phyloP scores from a whole-genome alignment of 805 yeast genomes.

The Kurtzmaniella fragi region DNA sequence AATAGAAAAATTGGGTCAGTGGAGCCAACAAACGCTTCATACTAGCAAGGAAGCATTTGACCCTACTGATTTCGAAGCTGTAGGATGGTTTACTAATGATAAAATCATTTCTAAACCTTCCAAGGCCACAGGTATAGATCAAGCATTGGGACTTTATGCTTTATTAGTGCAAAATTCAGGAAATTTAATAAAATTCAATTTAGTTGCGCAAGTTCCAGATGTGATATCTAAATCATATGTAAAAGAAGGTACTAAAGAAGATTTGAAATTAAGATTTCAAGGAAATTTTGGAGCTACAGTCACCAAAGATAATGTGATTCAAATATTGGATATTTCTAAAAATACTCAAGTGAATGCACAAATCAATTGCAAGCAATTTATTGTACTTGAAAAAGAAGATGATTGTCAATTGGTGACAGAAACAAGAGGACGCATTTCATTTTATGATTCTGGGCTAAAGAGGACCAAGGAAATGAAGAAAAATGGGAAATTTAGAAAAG shows the following conservation, averaged over 20 bases:
- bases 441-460: background rate
- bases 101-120: background rate
- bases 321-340: background rate
- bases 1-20: slow-evolving; percentile 1
- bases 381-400: background rate
- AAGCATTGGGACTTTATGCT: no score
- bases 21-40: slow-evolving; percentile 1
- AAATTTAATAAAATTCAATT: no score
- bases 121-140: no score
- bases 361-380: slow-evolving; percentile 6
- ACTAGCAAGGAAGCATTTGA: slow-evolving; percentile 2
- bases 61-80: slow-evolving; percentile 1
- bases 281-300: no score
- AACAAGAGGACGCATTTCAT: no score
- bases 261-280: no score
- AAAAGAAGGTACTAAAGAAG: no score
- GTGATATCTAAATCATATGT: no score
- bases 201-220: no score
- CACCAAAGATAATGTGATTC: no score
- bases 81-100: slow-evolving; percentile 5
- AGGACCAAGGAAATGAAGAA: background rate
- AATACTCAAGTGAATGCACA: background rate
- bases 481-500: slow-evolving; percentile 1
- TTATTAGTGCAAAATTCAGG: no score
- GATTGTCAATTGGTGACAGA: no score